These are phyloP conservation scores for Teunomyces gatunensis DNA, from an alignment of 805 yeast genomes.

Conservation along the genomic window DNA sequence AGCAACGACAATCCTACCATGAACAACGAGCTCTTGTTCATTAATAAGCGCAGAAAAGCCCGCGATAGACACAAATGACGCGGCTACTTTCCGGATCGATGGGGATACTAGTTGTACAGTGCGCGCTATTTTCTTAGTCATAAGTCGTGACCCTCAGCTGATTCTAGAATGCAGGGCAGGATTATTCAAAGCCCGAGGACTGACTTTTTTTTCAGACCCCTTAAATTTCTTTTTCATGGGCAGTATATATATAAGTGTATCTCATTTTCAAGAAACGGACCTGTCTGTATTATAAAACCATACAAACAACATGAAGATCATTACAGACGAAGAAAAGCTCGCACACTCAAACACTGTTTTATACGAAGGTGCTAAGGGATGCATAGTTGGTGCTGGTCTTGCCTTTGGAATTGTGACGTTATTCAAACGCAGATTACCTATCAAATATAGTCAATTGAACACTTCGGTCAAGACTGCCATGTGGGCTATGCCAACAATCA, in stretches of 20 bases:
- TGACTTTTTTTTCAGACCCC: background rate
- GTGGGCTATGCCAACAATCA: conserved; percentile 39
- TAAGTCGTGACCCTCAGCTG: conserved; percentile 1
- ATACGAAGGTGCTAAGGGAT: conserved; percentile 39
- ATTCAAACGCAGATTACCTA: conserved; percentile 31
- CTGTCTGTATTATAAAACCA: background rate
- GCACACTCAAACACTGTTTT: conserved; percentile 36
- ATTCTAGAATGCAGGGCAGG: background rate
- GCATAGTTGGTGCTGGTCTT: conserved; percentile 30
- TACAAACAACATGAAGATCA: conserved; percentile 31
- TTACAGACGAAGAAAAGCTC: conserved; percentile 34
- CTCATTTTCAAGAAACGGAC: background rate
- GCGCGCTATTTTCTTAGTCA: no score
- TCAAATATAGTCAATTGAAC: conserved; percentile 30
- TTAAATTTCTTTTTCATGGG: background rate
- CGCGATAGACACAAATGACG: background rate
- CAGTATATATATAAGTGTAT: background rate
- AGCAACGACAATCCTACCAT: conserved; percentile 14
- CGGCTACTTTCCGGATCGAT: background rate
- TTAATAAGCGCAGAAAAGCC: conserved; percentile 43
- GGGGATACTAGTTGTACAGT: background rate
- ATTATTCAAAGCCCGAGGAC: background rate
- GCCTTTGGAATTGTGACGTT: conserved; percentile 32
- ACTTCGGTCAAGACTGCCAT: conserved; percentile 37
- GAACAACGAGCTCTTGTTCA: conserved; percentile 49